Evolutionary conservation across 257 asterid genomes (phyloP), one percentile per base, ranked within the genome.

Genomic region (Rubia yunnanensis): DNA sequence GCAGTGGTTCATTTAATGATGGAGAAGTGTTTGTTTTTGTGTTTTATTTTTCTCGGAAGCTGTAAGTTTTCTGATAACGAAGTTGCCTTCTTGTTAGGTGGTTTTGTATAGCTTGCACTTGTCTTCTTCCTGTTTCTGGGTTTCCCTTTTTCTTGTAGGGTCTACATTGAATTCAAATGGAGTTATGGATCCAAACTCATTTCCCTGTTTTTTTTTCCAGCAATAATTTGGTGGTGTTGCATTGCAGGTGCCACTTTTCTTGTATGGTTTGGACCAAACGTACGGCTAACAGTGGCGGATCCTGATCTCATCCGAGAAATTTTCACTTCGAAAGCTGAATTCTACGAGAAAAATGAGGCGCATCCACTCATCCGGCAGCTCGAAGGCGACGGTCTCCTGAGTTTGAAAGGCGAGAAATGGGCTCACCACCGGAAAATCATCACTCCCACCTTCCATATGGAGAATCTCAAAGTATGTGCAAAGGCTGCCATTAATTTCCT

Each of bases 391-490:
- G 85, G 85, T 4, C 64, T 77, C 35, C 71, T 80, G 15, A 80
- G 85, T 66, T 82, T 80, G 65, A 80, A 77, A 41, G 82, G 82
- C 26, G 85, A 77, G 63, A 80, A 77, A 74, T 80, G 82, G 82
- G 82, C 82, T 69, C 82, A 74, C 69, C 85, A 80, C 36, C 64
- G 85, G 31, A 80, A 80, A 77, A 80, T 80, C 56, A 80, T 80
- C 36, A 74, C 85, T 5, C 85, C 85, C 7, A 80, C 82, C 27
- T 80, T 80, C 75, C 82, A 80, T 57, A 74, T 77, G 82, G 82
- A 80, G 60, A 80, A 80, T 70, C 78, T 80, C 20, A 80, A 77
- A 74, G 85, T 80, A 44, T 15, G 52, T 44, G 20, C 1, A 44
- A 44, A 44, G 4, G 3, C 20, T 1, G 4, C 20, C 50, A 2